phyloP scores from a whole-genome alignment of 2,329 filamentous ascomycete species.

The Furcasterigmium sp. region DNA sequence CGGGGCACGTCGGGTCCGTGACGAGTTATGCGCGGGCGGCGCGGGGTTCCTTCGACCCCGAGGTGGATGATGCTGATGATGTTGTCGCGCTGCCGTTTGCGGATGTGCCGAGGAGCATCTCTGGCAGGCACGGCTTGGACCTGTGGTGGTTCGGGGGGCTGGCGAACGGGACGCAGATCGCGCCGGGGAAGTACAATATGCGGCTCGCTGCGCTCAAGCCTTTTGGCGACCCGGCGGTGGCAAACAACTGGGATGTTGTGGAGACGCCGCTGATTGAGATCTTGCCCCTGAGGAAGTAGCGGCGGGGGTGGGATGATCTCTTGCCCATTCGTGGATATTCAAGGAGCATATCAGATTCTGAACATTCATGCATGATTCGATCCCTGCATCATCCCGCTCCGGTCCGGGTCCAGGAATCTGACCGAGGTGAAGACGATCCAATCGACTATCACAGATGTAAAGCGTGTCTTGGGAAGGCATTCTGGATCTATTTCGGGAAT shows the following conservation, averaged over 20 bases:
- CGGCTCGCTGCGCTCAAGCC: neutral
- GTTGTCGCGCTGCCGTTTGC: neutral
- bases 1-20: conserved; percentile 32
- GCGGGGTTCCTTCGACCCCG: neutral
- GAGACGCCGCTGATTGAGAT: neutral
- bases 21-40: no score
- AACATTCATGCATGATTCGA: no score
- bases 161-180: conserved; percentile 33
- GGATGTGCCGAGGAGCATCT: neutral
- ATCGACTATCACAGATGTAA: no score
- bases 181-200: conserved; percentile 32
- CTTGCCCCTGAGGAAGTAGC: no score
- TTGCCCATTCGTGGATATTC: no score
- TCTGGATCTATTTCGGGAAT: no score
- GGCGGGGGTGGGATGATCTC: no score
- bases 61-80: neutral
- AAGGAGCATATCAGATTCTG: no score
- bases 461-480: no score
- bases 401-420: no score
- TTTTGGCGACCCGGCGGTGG: neutral
- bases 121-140: conserved; percentile 7
- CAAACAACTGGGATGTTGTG: neutral
- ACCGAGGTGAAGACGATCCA: no score
- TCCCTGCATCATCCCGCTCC: no score
- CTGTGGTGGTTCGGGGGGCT: conserved; percentile 38